These are phyloP conservation scores for Pythium insidiosum DNA, from an alignment of 352 stramenopile genomes.

Conservation along the genomic window DNA sequence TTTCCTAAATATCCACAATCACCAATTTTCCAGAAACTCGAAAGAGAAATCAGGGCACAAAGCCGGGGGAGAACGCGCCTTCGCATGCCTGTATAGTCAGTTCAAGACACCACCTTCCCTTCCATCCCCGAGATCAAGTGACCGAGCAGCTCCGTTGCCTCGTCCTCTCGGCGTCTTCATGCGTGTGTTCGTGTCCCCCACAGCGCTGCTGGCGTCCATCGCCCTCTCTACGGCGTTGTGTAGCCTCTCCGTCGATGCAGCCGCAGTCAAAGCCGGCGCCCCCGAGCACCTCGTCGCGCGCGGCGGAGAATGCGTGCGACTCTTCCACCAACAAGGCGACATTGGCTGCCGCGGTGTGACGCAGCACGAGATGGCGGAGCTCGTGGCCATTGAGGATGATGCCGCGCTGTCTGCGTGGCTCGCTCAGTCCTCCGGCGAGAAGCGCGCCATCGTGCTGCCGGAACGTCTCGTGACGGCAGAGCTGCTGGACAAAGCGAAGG, in stretches of 20 bases:
- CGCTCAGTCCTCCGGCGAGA: slow-evolving; percentile 13
- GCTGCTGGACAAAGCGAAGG: slow-evolving; percentile 14
- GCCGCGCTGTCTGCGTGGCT: slow-evolving; percentile 41
- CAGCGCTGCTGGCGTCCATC: no score
- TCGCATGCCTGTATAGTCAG: no score
- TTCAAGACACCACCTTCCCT: no score
- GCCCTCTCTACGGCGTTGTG: no score
- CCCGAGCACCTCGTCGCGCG: slow-evolving; percentile 53
- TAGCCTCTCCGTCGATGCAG: slow-evolving; percentile 22
- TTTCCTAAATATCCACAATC: no score
- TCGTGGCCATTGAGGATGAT: slow-evolving; percentile 38
- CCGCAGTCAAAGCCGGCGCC: slow-evolving; percentile 51
- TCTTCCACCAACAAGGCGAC: slow-evolving; percentile 65
- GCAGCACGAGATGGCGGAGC: slow-evolving; percentile 36
- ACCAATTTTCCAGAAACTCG: no score
- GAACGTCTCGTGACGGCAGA: slow-evolving; percentile 46
- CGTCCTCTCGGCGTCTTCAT: no score
- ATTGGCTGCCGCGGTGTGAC: slow-evolving; percentile 56
- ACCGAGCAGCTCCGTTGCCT: no score
- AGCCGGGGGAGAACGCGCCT: no score
- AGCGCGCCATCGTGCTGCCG: slow-evolving; percentile 60
- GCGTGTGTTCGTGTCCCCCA: no score
- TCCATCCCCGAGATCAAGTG: no score
- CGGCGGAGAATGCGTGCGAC: slow-evolving; percentile 65
- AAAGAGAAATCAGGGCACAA: no score